A percentile compares a stretch with the other conserved stretches of the same genome.
These are phyloP conservation scores for Sistotremastrum niveocremeum DNA, from an alignment of 768 basidiomycete genomes.

Conservation along the genomic window DNA sequence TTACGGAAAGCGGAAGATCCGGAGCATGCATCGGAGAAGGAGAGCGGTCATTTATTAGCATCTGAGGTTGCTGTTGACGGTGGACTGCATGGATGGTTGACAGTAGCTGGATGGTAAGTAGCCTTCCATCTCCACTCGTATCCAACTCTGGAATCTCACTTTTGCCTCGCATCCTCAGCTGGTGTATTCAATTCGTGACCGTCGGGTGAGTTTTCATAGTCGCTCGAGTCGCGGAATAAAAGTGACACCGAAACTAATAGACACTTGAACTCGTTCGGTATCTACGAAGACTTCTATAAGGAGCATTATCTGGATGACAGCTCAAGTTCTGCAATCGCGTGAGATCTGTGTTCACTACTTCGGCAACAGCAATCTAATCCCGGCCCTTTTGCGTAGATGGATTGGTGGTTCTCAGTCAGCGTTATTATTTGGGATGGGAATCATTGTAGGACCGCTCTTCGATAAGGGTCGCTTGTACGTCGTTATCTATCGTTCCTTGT, in stretches of 20 bases:
- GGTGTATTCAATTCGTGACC: conserved; percentile 25
- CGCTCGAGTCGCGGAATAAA: not conserved
- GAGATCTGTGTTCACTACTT: not conserved
- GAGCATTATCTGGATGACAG: conserved; percentile 22
- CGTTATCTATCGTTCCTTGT: not conserved
- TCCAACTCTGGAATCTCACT: too few species aligned
- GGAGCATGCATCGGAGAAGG: too few species aligned
- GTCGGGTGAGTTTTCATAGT: conserved; percentile 16
- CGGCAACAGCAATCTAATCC: not conserved
- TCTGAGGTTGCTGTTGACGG: too few species aligned
- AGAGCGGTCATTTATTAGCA: too few species aligned
- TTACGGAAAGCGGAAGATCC: too few species aligned
- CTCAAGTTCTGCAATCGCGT: conserved; percentile 28
- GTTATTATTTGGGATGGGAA: conserved; percentile 29
- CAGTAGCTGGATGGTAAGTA: too few species aligned
- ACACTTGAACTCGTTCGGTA: conserved; percentile 27
- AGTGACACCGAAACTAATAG: conserved; percentile 8
- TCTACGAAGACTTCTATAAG: conserved; percentile 31
- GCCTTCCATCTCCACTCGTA: not conserved
- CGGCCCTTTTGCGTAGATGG: conserved; percentile 16
- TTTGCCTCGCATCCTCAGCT: conserved; percentile 9
- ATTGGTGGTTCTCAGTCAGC: conserved; percentile 39
- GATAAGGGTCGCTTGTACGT: conserved; percentile 41
- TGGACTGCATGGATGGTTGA: too few species aligned
- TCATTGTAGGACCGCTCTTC: conserved; percentile 33